Base-by-base conservation (phyloP, 352 stramenopile genomes). In the Pythium aquatile region DNA sequence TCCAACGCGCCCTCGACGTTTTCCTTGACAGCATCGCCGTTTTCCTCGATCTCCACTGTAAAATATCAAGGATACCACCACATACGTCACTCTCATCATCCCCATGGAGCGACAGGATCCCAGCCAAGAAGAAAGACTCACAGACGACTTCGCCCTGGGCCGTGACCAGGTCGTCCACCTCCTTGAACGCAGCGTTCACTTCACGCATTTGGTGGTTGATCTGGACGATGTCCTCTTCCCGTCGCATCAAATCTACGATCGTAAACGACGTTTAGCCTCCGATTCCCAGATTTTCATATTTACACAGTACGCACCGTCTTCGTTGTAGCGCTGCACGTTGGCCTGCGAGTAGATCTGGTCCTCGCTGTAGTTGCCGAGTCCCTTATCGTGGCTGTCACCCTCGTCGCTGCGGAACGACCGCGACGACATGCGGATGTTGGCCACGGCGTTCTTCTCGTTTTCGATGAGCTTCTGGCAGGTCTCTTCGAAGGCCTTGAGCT, bases 191-290 rank as follows among this genome's bases (percentile, higher is more conserved):
- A 5, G 73, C 73, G 40, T 80, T 80, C 20, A 80, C 72, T 54
- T 80, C 73, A 5, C 67, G 65, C 49, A 80, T 59, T 46, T 80
- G 70, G 58, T 80, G 73, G 54, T 77, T 77, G 32, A 80, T 80
- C 30, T 77, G 69, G 35, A 80, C 42, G 17, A 80, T 75, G 48
- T 80, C 73, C 46, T 75, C 70, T 69, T 80, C 73, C 30, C 73
- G 66, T 55, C 70, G 63, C 46, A 54, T 63, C 6, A 80, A 54
- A 55, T 80, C 72, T 74, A 29, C 20, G 40, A 39, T 30, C 29
- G 13, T 28, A 66, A 61, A 30, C 20, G 1, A 54, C 32, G 26
- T 28, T 51, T 13, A 55, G n/a, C n/a, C 13, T 58, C 37, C 10
- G 9, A 28, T 11, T 16, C 5, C 32, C 33, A 56, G 37, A 29